Conservation (phyloP, 1,284 basidiomycete genomes). For the Marasmius tenuissimus region DNA sequence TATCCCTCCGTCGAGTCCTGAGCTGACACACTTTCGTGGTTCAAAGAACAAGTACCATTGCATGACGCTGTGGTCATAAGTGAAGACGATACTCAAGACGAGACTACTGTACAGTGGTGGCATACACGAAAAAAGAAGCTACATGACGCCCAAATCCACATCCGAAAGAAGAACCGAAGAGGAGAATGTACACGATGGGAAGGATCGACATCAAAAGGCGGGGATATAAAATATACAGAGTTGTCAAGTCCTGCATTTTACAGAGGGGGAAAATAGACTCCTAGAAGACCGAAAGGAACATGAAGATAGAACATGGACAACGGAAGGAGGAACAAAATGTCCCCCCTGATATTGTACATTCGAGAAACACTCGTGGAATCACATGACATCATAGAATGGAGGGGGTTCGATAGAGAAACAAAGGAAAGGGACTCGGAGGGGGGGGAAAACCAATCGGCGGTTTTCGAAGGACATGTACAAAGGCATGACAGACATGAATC, state of each 20-base stretch:
- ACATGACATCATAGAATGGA: not conserved
- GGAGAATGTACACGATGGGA: slow-evolving; percentile 1
- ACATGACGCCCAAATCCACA: too few relatives aligned
- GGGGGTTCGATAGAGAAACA: not conserved
- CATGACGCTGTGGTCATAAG: too few relatives aligned
- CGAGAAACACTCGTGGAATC: not conserved
- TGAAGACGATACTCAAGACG: too few relatives aligned
- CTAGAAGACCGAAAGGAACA: not conserved
- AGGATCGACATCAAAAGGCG: not conserved
- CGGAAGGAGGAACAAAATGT: not conserved
- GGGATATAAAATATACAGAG: not conserved
- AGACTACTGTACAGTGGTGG: too few relatives aligned
- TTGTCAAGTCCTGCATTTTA: not conserved
- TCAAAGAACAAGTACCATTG: too few relatives aligned
- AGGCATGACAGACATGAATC: not conserved
- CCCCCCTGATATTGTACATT: not conserved
- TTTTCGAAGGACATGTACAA: not conserved
- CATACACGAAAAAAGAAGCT: too few relatives aligned
- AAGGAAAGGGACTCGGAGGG: not conserved
- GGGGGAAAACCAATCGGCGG: not conserved
- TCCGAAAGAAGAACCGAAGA: not conserved
- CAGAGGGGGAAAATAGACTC: not conserved
- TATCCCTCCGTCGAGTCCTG: too few relatives aligned
- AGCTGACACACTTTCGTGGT: too few relatives aligned
- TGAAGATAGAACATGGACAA: not conserved